Evolutionary conservation across 2,329 filamentous ascomycete species (phyloP), one percentile per base, ranked within the genome.

Genomic region (Aspergillus pseudoviridinutans): DNA sequence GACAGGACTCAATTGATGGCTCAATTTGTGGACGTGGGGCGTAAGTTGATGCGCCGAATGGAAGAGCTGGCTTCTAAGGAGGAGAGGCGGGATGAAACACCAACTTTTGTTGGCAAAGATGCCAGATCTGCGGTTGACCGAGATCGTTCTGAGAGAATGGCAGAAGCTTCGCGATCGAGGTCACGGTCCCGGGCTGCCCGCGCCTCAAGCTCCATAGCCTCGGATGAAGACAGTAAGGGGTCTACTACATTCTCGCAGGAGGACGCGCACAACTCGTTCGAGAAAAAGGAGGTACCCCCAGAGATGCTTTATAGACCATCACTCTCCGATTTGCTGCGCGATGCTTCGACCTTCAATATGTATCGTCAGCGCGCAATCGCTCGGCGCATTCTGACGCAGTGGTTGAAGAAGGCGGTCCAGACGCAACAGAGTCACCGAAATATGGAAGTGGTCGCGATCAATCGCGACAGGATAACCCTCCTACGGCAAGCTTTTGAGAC

Each of bases 401-500:
- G 82, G 82, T 74, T 78, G 51, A 75, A 79, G 56, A 71, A 72
- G 51, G 75, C 78, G 55, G 66, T 71, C 51, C 70, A 76, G 57
- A 60, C 67, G 32, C 69, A 69, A 54, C 69, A 77, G 52, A 63
- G 69, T 32, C 75, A 72, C 56, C 61, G 67, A 32, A 66, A 72
- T 27, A 74, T 80, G 63, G 72, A 78, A 57, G 61, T 68, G 12
- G 71, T 77, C 54, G 81, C 85, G n/a, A 60, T 71, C 8, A 75
- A 76, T 22, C 77, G 79, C 53, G 82, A 87, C 64, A 76, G 76
- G 29, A 67, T 70, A 14, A 79, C 78, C 8, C 73, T 87, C 22
- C 70, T 86, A 50, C 78, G 76, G 41, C 77, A 82, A 60, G 80
- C 79, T 0, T 76, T 86, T 47, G 79, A 82, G 54, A 72, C 76